Evolutionary conservation across 2,329 filamentous ascomycete species (phyloP), one percentile per base, ranked within the genome.

Genomic region (Aureobasidium sp.): DNA sequence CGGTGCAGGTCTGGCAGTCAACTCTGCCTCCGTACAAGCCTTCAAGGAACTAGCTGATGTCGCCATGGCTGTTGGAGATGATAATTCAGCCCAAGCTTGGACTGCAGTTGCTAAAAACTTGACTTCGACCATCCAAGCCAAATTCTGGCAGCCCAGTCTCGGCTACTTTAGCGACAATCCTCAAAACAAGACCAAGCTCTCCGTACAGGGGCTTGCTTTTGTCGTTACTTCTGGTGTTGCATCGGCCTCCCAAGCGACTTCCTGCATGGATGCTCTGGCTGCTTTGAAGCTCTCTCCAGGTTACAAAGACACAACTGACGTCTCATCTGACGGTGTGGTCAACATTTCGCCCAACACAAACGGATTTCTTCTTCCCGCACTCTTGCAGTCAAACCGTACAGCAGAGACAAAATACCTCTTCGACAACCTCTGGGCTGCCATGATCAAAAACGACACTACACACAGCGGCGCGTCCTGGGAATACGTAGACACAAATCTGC

Each of bases 381-480:
- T 79, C 0, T 70, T 76, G 53, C 57, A 67, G 27, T 68, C 69
- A 0, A 63, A 70, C 22, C 68, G 70, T 34, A 63, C 69, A 42
- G 63, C 69, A 3, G 63, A 61, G 3, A 62, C 65, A 8, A 51
- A 48, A 27, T 69, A 68, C 53, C 68, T 80, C 1, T 68, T 79
- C 0, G 67, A 73, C 29, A 68, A 67, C 7, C 68, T 78, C 14
- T 80, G 78, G 78, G 68, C 70, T 2, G 69, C 71, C 3, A 80
- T 80, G 78, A 64, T 79, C 0, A 69, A 65, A 5, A 68, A 77
- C 31, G 62, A 72, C 6, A 61, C 69, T 36, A 74, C 73, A 62
- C 69, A 69, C 27, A 75, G 73, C 1, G 78, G 77, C 6, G 71
- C 77, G 7, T 73, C 71, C 20, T 81, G 79, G 77, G 78, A 81